Evolutionary conservation across 2,329 filamentous ascomycete species (phyloP).

Genomic region (Monosporascus sp.): DNA sequence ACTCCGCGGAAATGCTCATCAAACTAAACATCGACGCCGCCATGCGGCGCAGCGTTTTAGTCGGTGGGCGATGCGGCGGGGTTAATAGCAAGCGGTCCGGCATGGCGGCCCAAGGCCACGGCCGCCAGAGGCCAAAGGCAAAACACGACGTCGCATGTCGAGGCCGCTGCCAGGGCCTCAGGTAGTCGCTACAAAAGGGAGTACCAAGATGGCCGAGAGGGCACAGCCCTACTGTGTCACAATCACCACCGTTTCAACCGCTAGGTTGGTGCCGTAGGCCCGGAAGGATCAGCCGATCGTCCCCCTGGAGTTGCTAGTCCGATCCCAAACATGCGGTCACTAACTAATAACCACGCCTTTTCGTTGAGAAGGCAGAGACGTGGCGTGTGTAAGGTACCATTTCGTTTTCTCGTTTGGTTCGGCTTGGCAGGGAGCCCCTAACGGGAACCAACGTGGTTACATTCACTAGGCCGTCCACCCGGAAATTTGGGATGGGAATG

Average conservation of each 20-base stretch:
- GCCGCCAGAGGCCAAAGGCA: too few relatives aligned
- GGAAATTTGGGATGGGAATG: too few relatives aligned
- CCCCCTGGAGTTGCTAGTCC: slow-evolving; percentile 46
- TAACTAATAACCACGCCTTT: slow-evolving; percentile 59
- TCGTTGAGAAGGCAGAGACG: slow-evolving; percentile 60
- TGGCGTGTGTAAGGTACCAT: slow-evolving; percentile 48
- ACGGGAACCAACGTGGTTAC: too few relatives aligned
- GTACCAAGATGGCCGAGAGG: too few relatives aligned
- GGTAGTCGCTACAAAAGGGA: too few relatives aligned
- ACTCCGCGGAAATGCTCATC: background rate
- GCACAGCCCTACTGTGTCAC: background rate
- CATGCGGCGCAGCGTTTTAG: background rate
- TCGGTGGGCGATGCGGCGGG: background rate
- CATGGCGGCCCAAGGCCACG: too few relatives aligned
- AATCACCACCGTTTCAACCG: slow-evolving; percentile 8
- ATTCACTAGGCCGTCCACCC: too few relatives aligned
- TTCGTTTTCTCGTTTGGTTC: background rate
- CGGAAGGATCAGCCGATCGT: slow-evolving; percentile 19
- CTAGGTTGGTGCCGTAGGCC: slow-evolving; percentile 17
- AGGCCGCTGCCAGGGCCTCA: too few relatives aligned
- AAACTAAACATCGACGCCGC: background rate
- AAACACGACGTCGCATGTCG: too few relatives aligned
- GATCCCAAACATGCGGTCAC: slow-evolving; percentile 61
- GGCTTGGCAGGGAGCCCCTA: too few relatives aligned
- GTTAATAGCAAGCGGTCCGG: too few relatives aligned